Evolutionary conservation across 139 green algal genomes (phyloP).

Genomic region (Picochlorum costavermella): DNA sequence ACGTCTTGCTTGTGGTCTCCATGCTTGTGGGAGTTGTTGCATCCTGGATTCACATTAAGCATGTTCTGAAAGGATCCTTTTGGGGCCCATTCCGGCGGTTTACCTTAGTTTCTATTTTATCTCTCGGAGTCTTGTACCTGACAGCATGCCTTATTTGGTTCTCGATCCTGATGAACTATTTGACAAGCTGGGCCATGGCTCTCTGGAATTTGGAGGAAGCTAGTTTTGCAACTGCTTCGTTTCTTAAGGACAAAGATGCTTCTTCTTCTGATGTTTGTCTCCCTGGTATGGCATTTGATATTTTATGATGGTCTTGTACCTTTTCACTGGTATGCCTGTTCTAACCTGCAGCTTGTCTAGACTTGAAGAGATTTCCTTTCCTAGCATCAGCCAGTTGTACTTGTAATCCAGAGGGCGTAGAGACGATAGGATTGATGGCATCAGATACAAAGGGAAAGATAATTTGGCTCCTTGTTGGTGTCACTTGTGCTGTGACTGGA

Average conservation of each 20-base stretch:
- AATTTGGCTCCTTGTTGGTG: background rate
- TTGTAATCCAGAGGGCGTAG: background rate
- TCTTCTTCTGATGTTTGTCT: no score
- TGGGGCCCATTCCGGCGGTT: background rate
- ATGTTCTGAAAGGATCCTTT: slow-evolving; percentile 11
- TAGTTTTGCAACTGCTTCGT: background rate
- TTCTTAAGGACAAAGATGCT: no score
- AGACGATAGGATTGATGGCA: background rate
- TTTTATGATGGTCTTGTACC: no score
- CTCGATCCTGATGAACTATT: background rate
- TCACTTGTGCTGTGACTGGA: background rate
- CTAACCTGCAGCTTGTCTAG: background rate
- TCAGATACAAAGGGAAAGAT: background rate
- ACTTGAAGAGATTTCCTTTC: background rate
- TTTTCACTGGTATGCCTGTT: no score
- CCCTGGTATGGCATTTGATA: no score
- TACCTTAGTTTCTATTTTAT: background rate
- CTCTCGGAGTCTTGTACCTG: background rate
- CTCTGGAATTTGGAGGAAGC: slow-evolving; percentile 4
- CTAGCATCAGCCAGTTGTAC: background rate
- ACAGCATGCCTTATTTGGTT: slow-evolving; percentile 10
- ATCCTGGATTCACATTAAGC: slow-evolving; percentile 5
- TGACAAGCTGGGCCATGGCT: slow-evolving; percentile 4
- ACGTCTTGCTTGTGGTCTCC: slow-evolving; percentile 6
- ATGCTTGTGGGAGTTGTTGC: background rate